These are phyloP conservation scores for Hypericum androsaemum DNA, from an alignment of 345 rosid species.

Conservation along the genomic window DNA sequence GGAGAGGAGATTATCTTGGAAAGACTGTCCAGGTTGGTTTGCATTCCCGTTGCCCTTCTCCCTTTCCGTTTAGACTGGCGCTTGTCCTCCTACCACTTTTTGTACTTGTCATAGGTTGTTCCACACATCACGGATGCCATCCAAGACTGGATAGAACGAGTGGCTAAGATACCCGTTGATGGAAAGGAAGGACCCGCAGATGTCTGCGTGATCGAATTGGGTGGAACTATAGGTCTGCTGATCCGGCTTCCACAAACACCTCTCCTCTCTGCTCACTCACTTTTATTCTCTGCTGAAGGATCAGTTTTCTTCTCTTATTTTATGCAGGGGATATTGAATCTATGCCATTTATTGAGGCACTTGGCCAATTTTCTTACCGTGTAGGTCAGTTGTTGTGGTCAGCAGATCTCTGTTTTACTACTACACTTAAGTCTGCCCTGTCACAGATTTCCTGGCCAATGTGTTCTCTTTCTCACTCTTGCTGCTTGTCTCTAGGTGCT, in stretches of 20 bases:
- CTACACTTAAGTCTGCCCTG: background rate
- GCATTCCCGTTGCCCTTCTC: too few species aligned
- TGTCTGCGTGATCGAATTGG: conserved; percentile 96
- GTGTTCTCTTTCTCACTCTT: background rate
- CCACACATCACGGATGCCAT: conserved; percentile 56
- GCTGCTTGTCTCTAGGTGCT: conserved; percentile 41
- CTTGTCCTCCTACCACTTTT: too few species aligned
- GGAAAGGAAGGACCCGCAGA: conserved; percentile 86
- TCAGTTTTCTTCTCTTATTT: too few species aligned
- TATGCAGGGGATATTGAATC: conserved; percentile 69
- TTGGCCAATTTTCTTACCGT: conserved; percentile 85
- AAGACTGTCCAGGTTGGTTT: conserved; percentile 73
- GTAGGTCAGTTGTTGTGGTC: conserved; percentile 50
- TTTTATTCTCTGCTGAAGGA: too few species aligned
- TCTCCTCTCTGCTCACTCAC: too few species aligned
- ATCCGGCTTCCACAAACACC: too few species aligned
- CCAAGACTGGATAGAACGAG: conserved; percentile 94
- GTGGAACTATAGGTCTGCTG: conserved; percentile 64
- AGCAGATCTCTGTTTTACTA: conserved; percentile 6
- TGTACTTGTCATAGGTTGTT: too few species aligned
- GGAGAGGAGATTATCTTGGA: conserved; percentile 93
- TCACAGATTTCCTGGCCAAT: background rate
- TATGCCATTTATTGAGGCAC: conserved; percentile 95
- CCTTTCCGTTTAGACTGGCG: too few species aligned
- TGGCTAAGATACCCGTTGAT: conserved; percentile 71